These are phyloP conservation scores for Tylopilus sp. DNA, from an alignment of 1,284 basidiomycete species.

Conservation along the genomic window DNA sequence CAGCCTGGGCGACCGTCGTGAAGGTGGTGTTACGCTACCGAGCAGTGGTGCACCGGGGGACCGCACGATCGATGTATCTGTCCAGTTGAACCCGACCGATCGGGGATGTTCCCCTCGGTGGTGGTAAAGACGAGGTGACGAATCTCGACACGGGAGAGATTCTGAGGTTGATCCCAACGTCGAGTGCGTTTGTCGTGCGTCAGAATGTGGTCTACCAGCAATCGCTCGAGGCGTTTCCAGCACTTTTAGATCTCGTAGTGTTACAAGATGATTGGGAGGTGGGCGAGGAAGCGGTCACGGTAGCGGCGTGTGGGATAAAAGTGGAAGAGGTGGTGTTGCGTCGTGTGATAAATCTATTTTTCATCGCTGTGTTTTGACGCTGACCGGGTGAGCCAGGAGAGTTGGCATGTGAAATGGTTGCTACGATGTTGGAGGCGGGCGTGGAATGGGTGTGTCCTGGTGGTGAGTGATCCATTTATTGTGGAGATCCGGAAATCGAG, in stretches of 20 bases:
- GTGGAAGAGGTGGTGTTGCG: constrained; percentile 62
- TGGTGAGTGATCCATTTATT: constrained; percentile 41
- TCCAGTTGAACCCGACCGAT: constrained; percentile 63
- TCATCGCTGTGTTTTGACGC: not conserved
- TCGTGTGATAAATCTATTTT: constrained; percentile 53
- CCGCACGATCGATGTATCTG: constrained; percentile 80
- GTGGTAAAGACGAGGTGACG: constrained; percentile 16
- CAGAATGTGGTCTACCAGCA: constrained; percentile 65
- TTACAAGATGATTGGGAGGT: constrained; percentile 69
- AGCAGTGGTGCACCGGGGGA: constrained; percentile 72
- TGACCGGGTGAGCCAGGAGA: constrained; percentile 51
- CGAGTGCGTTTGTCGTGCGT: constrained; percentile 62
- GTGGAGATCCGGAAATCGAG: not conserved
- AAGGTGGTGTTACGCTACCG: constrained; percentile 58
- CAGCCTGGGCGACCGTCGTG: constrained; percentile 60
- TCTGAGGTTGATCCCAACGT: constrained; percentile 67
- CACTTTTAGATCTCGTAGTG: constrained; percentile 61
- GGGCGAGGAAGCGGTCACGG: constrained; percentile 67
- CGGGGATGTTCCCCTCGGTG: constrained; percentile 4
- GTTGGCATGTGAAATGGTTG: constrained; percentile 57
- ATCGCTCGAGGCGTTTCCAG: constrained; percentile 32
- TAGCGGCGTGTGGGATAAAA: constrained; percentile 64
- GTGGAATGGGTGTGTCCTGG: constrained; percentile 53
- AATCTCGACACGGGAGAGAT: constrained; percentile 58
- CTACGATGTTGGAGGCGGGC: constrained; percentile 49